Evolutionary conservation across 164 flowering plant species (phyloP).

Genomic region (Liriodendron chinense): DNA sequence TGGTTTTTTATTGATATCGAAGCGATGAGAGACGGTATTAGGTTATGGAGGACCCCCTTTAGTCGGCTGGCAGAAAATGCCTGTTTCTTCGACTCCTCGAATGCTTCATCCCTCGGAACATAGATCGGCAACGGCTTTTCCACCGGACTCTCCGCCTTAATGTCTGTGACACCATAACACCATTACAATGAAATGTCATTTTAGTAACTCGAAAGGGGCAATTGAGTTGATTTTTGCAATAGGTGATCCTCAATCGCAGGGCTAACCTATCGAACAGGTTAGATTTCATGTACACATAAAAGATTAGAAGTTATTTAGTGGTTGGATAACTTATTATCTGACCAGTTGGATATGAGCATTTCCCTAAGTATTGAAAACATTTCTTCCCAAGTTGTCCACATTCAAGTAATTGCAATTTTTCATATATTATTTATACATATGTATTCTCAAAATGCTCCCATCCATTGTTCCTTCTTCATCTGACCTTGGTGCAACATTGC

Average conservation of each 20-base stretch:
- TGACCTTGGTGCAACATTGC: no score
- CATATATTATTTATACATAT: no score
- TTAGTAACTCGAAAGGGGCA: no score
- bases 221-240: no score
- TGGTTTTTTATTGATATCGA: constrained; percentile 60
- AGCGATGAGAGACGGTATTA: constrained; percentile 67
- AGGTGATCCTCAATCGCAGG: not conserved
- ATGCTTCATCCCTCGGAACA: constrained; percentile 91
- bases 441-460: no score
- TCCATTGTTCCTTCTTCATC: no score
- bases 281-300: not conserved
- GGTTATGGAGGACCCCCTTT: constrained; percentile 76
- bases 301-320: not conserved
- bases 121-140: constrained; percentile 94
- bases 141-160: constrained; percentile 63
- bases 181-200: not conserved
- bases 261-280: no score
- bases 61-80: constrained; percentile 66
- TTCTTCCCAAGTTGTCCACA: no score
- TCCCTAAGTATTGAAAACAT: no score
- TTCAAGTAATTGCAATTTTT: no score
- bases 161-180: constrained; percentile 37
- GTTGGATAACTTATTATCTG: no score
- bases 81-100: constrained; percentile 75
- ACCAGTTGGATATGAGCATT: no score